Evolutionary conservation across 2,329 filamentous ascomycete genomes (phyloP), one percentile per base, ranked within the genome.

Genomic region (Aspergillus uvarum): DNA sequence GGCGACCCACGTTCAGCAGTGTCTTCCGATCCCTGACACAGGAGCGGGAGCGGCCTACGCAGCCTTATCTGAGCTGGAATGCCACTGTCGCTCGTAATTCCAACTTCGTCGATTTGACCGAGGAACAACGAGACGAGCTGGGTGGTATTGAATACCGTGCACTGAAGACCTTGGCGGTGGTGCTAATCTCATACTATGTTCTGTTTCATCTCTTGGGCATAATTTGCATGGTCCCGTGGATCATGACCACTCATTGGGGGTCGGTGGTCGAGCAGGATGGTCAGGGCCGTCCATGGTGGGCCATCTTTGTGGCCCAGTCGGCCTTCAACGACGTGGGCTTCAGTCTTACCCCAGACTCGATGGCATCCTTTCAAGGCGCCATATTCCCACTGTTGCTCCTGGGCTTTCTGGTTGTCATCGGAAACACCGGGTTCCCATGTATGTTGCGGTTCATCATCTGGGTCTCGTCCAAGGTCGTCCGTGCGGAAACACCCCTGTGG

Each of bases 61-160:
- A 91, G 79, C 95, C 95, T 0, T 99, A 99, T 74, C 84, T 99
- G 54, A 97, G 92, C 74, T 98, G 92, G 85, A 89, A 93, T 61
- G 92, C 95, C 2, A 99, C 95, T 0, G 85, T 97, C 56, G 94
- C 90, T 24, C 87, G 95, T 63, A 99, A 99, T 74, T 98, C 94
- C 11, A 89, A 91, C 42, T 99, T 98, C 70, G 84, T 95, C 12
- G 91, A 93, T 66, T 77, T 99, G 65, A 91, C 89, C 0, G 89
- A 96, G 66, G 92, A 95, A 64, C 92, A 99, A 76, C 86, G 95
- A 65, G 93, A 99, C 72, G 95, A 99, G 75, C 80, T 99, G 2
- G 95, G 95, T 11, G 95, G 95, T 21, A 96, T 99, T 64, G 95
- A 99, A 74, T 99, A 99, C 71, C 89, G 95, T 5, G 91, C 94